phyloP scores from a whole-genome alignment of 2,329 filamentous ascomycete genomes.

The Dothidotthia symphoricarpi region DNA sequence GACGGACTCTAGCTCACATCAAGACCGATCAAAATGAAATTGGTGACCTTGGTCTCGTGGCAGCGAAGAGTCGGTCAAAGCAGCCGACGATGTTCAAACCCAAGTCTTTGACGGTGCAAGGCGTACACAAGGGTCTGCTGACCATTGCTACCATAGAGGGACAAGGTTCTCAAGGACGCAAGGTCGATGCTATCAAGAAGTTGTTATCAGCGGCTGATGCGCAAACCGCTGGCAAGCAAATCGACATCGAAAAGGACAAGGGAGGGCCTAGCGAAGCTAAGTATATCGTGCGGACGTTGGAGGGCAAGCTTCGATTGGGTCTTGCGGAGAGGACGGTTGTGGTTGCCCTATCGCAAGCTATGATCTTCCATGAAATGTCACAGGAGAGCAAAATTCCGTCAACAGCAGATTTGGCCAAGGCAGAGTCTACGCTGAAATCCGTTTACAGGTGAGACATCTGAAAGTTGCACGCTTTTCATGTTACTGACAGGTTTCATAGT shows the following conservation, averaged over 20 bases:
- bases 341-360: constrained; percentile 83
- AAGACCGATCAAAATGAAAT: constrained; percentile 96
- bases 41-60: constrained; percentile 89
- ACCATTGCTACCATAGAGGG: constrained; percentile 83
- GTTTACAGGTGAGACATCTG: constrained; percentile 69
- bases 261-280: constrained; percentile 94
- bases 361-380: constrained; percentile 79
- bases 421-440: constrained; percentile 81
- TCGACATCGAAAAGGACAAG: constrained; percentile 90
- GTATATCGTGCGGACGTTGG: constrained; percentile 86
- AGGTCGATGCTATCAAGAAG: constrained; percentile 95
- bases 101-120: constrained; percentile 80
- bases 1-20: constrained; percentile 82
- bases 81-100: constrained; percentile 99
- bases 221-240: constrained; percentile 58
- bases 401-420: constrained; percentile 74
- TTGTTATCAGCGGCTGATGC: constrained; percentile 87
- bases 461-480: not conserved
- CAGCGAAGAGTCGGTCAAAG: constrained; percentile 90
- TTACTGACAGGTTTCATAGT: constrained; percentile 53
- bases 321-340: constrained; percentile 90
- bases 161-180: constrained; percentile 82
- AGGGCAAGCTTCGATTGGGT: constrained; percentile 89
- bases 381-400: constrained; percentile 67
- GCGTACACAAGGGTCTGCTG: constrained; percentile 85